Conservation (phyloP, 768 basidiomycete genomes). For the Lentinula guzmanii region DNA sequence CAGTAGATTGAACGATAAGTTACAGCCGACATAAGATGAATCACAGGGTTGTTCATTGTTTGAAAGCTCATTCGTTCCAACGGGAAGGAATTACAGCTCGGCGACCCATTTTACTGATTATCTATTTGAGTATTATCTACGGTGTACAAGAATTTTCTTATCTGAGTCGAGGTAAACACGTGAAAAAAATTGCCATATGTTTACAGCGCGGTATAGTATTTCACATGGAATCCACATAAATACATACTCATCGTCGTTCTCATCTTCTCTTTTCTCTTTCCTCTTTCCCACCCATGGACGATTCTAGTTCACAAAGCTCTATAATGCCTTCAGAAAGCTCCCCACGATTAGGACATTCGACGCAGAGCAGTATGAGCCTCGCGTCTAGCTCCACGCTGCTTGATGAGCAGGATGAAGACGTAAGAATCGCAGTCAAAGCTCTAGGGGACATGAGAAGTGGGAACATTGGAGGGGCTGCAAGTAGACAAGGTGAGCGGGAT, state of each 20-base stretch:
- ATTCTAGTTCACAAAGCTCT: neutral
- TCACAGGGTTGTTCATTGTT: too few relatives aligned
- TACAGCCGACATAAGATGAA: too few relatives aligned
- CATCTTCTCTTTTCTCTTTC: neutral
- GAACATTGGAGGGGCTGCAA: slow-evolving; percentile 10
- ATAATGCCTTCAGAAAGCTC: neutral
- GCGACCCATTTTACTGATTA: too few relatives aligned
- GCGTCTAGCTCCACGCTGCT: slow-evolving; percentile 15
- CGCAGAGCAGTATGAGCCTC: slow-evolving; percentile 1
- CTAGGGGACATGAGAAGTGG: slow-evolving; percentile 73
- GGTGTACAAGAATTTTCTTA: too few relatives aligned
- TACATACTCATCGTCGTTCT: neutral
- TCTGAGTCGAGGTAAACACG: too few relatives aligned
- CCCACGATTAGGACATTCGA: neutral
- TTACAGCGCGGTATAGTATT: neutral
- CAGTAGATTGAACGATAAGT: too few relatives aligned
- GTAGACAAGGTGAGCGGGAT: slow-evolving; percentile 2
- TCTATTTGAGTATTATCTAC: too few relatives aligned
- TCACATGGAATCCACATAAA: neutral
- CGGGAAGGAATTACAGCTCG: too few relatives aligned
- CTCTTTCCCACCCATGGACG: neutral
- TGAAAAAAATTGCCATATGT: neutral
- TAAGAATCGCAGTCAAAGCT: slow-evolving; percentile 72
- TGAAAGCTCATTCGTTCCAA: too few relatives aligned
- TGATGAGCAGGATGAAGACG: slow-evolving; percentile 65